Conservation (phyloP, 495 filamentous ascomycete genomes). For the Neurospora sp. region DNA sequence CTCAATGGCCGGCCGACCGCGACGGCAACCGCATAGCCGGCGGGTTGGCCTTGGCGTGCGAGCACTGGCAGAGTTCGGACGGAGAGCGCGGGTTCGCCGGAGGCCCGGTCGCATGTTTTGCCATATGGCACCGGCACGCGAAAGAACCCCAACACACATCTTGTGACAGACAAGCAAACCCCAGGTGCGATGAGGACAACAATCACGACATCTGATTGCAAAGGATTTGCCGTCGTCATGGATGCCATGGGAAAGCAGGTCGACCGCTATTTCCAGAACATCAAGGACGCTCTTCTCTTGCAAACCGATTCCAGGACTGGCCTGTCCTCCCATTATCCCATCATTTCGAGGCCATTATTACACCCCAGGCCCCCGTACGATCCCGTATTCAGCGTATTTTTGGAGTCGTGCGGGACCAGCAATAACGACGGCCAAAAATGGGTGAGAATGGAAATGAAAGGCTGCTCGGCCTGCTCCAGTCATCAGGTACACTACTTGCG, state of each 20-base stretch:
- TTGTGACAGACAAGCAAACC: not conserved
- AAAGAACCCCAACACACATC: not conserved
- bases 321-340: not conserved
- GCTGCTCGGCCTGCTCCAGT: not conserved
- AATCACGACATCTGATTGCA: not conserved
- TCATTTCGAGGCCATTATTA: not conserved
- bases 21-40: not conserved
- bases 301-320: not conserved
- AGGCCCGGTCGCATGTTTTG: not conserved
- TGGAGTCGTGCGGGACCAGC: not conserved
- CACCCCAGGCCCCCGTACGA: not conserved
- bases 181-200: not conserved
- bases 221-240: not conserved
- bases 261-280: not conserved
- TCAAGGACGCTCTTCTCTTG: not conserved
- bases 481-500: not conserved
- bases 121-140: not conserved
- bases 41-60: not conserved
- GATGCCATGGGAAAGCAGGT: not conserved
- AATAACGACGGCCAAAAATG: not conserved
- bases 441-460: not conserved
- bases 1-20: not conserved
- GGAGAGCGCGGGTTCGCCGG: not conserved
- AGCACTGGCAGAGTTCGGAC: not conserved
- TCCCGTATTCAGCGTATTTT: not conserved